Evolutionary conservation across 2,329 filamentous ascomycete genomes (phyloP), one percentile per base, ranked within the genome.

Genomic region (Leptographium galeiforme): DNA sequence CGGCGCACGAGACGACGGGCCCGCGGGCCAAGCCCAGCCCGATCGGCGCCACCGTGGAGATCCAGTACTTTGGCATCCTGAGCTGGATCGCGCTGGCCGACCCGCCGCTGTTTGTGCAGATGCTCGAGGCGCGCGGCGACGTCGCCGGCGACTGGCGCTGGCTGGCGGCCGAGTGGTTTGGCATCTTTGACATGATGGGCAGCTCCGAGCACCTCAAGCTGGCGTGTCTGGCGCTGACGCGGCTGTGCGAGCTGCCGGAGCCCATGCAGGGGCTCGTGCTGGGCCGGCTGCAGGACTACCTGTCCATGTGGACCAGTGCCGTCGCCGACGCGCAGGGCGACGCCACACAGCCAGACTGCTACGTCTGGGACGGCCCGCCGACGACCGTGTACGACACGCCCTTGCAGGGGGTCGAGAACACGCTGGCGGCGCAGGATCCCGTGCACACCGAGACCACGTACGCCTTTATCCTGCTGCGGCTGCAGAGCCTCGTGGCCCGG

Each of bases 31-130:
- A 50, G 33, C 16, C 49, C n/a, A 78, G 82, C 43, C 78, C 80
- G 34, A 78, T 96, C 38, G 84, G 85, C 60, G 81, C 82, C 13
- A 76, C 89, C 12, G 83, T 87, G 1, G 82, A 95, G 63, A 86
- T 86, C 0, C 87, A 95, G 63, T 95, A 95, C 65, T 85, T 95
- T 63, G 79, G 81, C 6, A 81, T 97, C 2, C 74, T 98, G 2
- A 84, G 88, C 2, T 84, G 90, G 1, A 76, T 97, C 16, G 79
- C 84, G 0, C 70, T 95, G 2, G 82, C 83, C 1, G 85, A 85
- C 40, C 87, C 90, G 1, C 68, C 68, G 2, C 71, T 86, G 2
- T 85, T 95, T 59, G 70, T 83, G 6, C 72, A 78, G 18, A 70
- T 81, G 66, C 66, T 84, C 18, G 66, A 67, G 18, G 75, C 55